Conservation (phyloP, 345 rosid species). For the Eucalyptus melliodora region DNA sequence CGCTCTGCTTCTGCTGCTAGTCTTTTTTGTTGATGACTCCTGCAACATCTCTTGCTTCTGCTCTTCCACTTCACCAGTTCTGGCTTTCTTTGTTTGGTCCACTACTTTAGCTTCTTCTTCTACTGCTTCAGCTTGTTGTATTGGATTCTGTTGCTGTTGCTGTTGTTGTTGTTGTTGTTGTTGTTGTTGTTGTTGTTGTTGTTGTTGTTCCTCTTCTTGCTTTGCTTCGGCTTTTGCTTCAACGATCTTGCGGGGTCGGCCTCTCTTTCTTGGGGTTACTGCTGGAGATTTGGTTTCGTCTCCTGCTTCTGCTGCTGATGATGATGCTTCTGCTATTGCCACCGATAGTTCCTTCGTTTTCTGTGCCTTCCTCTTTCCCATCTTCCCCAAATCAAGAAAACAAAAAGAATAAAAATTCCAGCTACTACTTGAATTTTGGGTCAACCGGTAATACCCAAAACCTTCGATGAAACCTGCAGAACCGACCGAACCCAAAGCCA, state of each 20-base stretch:
- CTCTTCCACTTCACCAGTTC: constrained; percentile 2
- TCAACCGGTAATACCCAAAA: neutral
- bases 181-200: neutral
- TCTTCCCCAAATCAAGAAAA: neutral
- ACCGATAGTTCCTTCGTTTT: constrained; percentile 64
- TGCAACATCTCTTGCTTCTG: neutral
- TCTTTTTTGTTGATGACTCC: neutral
- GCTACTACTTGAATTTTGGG: neutral
- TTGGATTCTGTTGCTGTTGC: neutral
- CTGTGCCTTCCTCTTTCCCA: constrained; percentile 73
- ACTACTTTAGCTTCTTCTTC: neutral
- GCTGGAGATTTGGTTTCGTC: constrained; percentile 4
- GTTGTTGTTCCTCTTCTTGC: neutral
- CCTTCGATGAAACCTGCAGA: neutral
- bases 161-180: neutral
- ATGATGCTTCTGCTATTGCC: constrained; percentile 49
- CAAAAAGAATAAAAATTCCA: neutral
- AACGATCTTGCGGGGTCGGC: constrained; percentile 70
- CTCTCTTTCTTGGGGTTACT: constrained; percentile 53
- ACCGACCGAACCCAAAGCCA: neutral
- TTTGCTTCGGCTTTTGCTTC: constrained; percentile 18
- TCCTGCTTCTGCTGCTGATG: constrained; percentile 9
- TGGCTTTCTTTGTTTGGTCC: constrained; percentile 19
- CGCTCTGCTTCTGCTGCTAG: constrained; percentile 37
- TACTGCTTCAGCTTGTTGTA: neutral